These are phyloP conservation scores for Bolboschoenoplectus hybrid DNA, from an alignment of 202 grass and related monocot species.

Conservation along the genomic window DNA sequence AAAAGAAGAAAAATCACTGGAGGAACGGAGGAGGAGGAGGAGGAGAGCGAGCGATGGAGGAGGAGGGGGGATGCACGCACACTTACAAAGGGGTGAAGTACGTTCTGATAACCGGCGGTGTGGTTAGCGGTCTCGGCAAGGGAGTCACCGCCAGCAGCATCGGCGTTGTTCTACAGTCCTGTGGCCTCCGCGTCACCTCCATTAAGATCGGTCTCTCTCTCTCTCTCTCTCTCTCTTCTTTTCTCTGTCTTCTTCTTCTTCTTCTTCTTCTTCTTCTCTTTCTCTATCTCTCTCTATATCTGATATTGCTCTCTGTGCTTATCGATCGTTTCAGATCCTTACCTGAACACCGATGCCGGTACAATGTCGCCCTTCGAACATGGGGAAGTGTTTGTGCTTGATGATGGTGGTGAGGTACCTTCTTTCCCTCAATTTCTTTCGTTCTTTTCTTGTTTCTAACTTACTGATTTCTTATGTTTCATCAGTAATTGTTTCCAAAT, in stretches of 20 bases:
- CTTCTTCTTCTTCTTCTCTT: no score
- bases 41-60: constrained; percentile 15
- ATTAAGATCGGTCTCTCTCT: constrained; percentile 73
- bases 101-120: constrained; percentile 83
- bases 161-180: constrained; percentile 90
- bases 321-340: constrained; percentile 60
- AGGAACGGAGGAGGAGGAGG: background rate
- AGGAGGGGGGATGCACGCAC: background rate
- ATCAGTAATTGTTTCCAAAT: background rate
- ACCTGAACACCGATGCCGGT: constrained; percentile 93
- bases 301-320: constrained; percentile 33
- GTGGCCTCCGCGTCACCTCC: constrained; percentile 87
- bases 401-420: constrained; percentile 89
- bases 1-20: no score
- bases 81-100: constrained; percentile 59
- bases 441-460: background rate
- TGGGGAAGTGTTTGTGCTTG: constrained; percentile 97
- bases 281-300: background rate
- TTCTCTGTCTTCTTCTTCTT: background rate
- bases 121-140: constrained; percentile 93
- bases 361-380: constrained; percentile 98
- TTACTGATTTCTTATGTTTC: background rate
- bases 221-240: background rate
- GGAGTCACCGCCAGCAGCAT: constrained; percentile 89
- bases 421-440: background rate